These are phyloP conservation scores for Marasmius fiardii DNA, from an alignment of 1,284 basidiomycete genomes.

Conservation along the genomic window DNA sequence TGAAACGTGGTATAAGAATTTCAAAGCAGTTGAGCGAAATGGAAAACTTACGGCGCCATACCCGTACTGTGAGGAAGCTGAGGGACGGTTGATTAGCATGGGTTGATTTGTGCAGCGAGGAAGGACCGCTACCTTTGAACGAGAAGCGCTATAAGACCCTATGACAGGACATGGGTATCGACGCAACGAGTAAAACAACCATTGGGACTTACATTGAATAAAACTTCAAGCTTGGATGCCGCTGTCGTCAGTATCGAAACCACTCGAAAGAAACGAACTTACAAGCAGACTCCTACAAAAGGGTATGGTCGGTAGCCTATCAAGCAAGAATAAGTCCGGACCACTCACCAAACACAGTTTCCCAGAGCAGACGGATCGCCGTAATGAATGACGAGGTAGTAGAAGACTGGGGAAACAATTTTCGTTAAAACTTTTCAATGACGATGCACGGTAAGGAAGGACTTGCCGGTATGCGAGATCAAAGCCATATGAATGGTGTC, in stretches of 20 bases:
- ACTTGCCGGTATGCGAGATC: neutral
- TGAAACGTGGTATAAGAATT: neutral
- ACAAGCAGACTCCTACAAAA: neutral
- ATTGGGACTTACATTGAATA: neutral
- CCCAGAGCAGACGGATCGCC: neutral
- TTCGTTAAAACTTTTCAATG: neutral
- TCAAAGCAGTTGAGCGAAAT: neutral
- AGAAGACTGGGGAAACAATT: neutral
- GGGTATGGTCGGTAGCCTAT: neutral
- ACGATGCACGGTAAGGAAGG: neutral
- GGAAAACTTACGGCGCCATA: neutral
- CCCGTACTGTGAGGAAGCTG: neutral
- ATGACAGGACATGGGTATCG: neutral
- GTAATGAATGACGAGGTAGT: neutral
- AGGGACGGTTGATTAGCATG: neutral
- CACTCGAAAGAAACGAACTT: neutral
- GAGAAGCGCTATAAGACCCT: neutral
- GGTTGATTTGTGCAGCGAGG: neutral
- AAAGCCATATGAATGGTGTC: neutral
- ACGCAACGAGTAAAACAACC: neutral
- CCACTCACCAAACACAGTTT: neutral
- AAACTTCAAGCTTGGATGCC: neutral
- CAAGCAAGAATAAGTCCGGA: neutral
- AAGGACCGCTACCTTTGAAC: neutral
- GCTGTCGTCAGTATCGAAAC: neutral